Evolutionary conservation across 306 rosid species (phyloP), one percentile per base, ranked within the genome.

Genomic region (Cucurbita ficifolia): DNA sequence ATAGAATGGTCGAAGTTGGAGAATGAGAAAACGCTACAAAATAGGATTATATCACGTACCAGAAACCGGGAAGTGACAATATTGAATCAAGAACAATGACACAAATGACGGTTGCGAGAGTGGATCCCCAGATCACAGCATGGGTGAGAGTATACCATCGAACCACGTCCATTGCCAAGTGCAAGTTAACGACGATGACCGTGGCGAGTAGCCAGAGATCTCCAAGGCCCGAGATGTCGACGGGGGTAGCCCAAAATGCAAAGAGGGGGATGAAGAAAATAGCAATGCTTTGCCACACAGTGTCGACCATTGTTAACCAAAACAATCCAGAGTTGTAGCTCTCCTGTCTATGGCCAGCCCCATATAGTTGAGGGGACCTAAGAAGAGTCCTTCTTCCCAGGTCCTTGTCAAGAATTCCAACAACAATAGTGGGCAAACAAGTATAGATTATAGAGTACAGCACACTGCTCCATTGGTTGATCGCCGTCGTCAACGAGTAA

Each of bases 321-420:
- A 94, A 94, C 70, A 94, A 69, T 42, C 79, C 80, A 50, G 85
- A 78, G 88, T 94, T 94, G 88, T 94, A 94, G 65, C 91, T 80
- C 77, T 94, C 96, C 11, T 89, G 77, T 81, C 96, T 91, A 56
- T 86, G 92, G 35, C 99, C 97, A 12, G 89, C 91, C 55, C 92
- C 91, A 12, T 91, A 94, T 68, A 94, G 99, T 74, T 89, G 97
- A 75, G 99, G 99, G 78, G 75, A 36, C 49, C 55, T 73, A 60
- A 87, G 76, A 67, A 94, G 97, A 55, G 96, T 89, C 81, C 89
- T 81, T 84, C 84, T 86, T 57, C 96, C 87, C 57, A 94, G 86
- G 83, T 94, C 95, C 86, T 94, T 94, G 91, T 94, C 99, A 68
- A 94, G 95, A 81, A 94, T 74, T 65, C 91, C 99, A 63, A 94